phyloP scores from a whole-genome alignment of 2,329 filamentous ascomycete genomes.

The Botryotinia globosa region DNA sequence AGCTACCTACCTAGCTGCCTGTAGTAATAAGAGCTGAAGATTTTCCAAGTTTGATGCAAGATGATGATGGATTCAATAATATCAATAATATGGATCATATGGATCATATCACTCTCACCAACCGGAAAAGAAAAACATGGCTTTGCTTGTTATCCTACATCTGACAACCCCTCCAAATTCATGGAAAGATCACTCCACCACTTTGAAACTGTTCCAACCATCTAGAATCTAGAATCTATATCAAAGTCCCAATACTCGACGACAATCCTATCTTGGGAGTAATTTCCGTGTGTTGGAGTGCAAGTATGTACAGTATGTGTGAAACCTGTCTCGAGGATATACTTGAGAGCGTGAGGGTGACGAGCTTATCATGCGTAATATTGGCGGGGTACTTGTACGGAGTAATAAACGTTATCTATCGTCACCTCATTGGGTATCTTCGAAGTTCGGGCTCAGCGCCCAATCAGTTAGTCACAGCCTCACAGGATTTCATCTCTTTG shows the following conservation, averaged over 20 bases:
- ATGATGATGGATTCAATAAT: neutral
- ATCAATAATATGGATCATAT: neutral
- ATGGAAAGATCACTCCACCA: neutral
- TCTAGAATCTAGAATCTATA: conserved; percentile 1
- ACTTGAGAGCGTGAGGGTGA: neutral
- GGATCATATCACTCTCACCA: neutral
- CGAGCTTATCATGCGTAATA: neutral
- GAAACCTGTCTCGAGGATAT: neutral
- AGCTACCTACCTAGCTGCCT: neutral
- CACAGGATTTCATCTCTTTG: neutral
- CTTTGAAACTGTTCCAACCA: neutral
- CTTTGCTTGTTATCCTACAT: neutral
- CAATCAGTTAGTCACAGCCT: conserved; percentile 4
- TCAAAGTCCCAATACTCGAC: neutral
- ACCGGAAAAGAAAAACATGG: neutral
- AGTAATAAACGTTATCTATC: conserved; percentile 12
- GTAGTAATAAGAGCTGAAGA: neutral
- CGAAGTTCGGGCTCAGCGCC: conserved; percentile 8
- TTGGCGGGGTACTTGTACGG: conserved; percentile 1
- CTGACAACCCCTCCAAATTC: neutral
- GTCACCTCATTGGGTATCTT: conserved; percentile 18
- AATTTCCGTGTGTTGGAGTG: neutral
- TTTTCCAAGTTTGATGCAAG: conserved; percentile 6
- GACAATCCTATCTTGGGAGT: neutral
- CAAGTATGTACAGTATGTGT: too few relatives aligned